These are phyloP conservation scores for Candida piceae DNA, from an alignment of 805 yeast species.

Conservation along the genomic window DNA sequence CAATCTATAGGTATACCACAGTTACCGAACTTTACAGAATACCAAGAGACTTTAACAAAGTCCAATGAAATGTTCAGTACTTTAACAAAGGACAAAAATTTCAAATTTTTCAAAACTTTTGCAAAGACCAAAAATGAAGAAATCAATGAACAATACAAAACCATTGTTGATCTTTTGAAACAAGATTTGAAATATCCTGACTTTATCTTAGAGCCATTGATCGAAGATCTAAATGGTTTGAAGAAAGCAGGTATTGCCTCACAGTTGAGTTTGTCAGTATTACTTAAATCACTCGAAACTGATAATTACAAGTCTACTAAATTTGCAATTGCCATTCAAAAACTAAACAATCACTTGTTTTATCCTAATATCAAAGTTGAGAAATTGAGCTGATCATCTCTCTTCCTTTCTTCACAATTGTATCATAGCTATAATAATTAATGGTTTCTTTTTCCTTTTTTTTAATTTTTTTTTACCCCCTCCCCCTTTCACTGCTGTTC, in stretches of 20 bases:
- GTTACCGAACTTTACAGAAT: conserved; percentile 46
- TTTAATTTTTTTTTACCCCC: too few species aligned
- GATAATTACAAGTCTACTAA: conserved; percentile 5
- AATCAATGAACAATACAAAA: conserved; percentile 4
- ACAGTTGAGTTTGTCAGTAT: conserved; percentile 13
- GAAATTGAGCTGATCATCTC: not conserved
- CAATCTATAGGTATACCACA: conserved; percentile 75
- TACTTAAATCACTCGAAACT: conserved; percentile 13
- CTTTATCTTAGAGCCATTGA: conserved; percentile 5
- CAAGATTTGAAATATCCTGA: conserved; percentile 6
- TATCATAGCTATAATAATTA: too few species aligned
- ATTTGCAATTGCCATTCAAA: conserved; percentile 20
- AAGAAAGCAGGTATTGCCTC: conserved; percentile 29
- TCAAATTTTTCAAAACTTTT: conserved; percentile 9
- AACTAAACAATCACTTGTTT: conserved; percentile 38
- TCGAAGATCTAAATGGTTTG: conserved; percentile 10
- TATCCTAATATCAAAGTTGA: conserved; percentile 37
- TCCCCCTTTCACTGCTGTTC: too few species aligned
- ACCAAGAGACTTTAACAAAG: conserved; percentile 14
- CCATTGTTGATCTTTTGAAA: conserved; percentile 5
- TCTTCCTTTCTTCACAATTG: too few species aligned
- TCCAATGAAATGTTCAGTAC: conserved; percentile 12
- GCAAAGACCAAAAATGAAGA: conserved; percentile 16
- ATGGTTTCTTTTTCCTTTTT: too few species aligned
- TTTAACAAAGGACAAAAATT: conserved; percentile 9